phyloP scores from a whole-genome alignment of 495 filamentous ascomycete genomes.

The Podospora conica region DNA sequence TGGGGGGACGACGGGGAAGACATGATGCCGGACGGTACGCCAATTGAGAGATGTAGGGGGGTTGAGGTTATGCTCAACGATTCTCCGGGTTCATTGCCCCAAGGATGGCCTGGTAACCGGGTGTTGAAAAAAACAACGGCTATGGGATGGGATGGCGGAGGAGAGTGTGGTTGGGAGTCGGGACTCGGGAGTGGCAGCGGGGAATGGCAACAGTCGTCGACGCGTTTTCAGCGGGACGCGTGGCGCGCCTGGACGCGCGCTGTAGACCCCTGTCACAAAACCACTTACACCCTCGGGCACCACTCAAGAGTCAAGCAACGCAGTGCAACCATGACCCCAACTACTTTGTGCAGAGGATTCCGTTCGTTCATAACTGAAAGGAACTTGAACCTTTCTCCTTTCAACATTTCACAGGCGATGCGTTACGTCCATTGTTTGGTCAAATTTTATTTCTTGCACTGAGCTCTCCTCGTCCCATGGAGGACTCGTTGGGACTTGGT shows the following conservation, averaged over 20 bases:
- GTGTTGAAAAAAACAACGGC: background rate
- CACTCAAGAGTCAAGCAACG: too few relatives aligned
- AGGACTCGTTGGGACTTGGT: too few relatives aligned
- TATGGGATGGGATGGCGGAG: background rate
- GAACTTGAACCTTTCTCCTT: background rate
- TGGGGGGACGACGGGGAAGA: conserved; percentile 28
- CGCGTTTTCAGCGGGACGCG: conserved; percentile 3
- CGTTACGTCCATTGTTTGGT: background rate
- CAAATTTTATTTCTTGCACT: background rate
- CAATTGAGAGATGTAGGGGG: conserved; percentile 9
- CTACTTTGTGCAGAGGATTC: too few relatives aligned
- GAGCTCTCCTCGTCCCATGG: background rate
- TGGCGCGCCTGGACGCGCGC: background rate
- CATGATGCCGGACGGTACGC: conserved; percentile 40
- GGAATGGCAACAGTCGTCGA: conserved; percentile 42
- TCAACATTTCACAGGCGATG: background rate
- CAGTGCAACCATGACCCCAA: background rate
- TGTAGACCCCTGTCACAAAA: background rate
- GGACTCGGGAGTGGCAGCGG: conserved; percentile 59
- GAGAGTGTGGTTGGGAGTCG: background rate
- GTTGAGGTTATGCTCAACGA: conserved; percentile 9
- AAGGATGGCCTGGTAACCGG: background rate
- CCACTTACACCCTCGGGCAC: background rate
- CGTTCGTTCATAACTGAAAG: background rate
- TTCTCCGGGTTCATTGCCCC: conserved; percentile 2